phyloP scores from a whole-genome alignment of 2,329 filamentous ascomycete genomes.

The Diplodia scrobiculata region DNA sequence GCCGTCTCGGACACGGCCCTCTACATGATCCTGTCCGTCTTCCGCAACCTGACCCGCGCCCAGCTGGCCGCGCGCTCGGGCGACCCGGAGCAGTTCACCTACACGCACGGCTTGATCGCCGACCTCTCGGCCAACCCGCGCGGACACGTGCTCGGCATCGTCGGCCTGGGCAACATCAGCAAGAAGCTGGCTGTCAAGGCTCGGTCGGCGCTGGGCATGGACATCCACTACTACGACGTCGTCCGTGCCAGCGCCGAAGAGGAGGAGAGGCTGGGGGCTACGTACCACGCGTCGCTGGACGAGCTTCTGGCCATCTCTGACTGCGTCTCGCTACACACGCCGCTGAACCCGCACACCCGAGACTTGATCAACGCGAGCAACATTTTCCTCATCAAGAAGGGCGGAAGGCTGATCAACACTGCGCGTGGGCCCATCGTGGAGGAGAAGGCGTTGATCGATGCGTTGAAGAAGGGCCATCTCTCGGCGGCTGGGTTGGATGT shows the following conservation, averaged over 20 bases:
- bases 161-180: conserved; percentile 36
- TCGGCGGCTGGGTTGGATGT: conserved; percentile 44
- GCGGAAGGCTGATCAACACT: conserved; percentile 42
- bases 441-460: conserved; percentile 42
- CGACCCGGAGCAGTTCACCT: conserved; percentile 28
- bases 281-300: conserved; percentile 36
- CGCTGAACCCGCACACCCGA: conserved; percentile 36
- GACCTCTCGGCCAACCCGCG: conserved; percentile 29
- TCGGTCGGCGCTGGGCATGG: conserved; percentile 29
- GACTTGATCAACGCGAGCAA: conserved; percentile 47
- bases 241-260: conserved; percentile 32
- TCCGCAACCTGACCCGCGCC: conserved; percentile 31
- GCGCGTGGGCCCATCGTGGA: conserved; percentile 42
- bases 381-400: conserved; percentile 35
- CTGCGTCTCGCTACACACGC: conserved; percentile 43
- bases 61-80: conserved; percentile 30
- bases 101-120: conserved; percentile 29
- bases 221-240: conserved; percentile 32
- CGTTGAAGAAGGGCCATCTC: conserved; percentile 40
- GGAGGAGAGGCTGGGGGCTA: conserved; percentile 39
- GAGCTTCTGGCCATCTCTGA: conserved; percentile 40
- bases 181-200: conserved; percentile 41
- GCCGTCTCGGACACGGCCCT: conserved; percentile 51
- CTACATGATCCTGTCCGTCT: conserved; percentile 46
- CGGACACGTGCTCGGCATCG: conserved; percentile 31